These are phyloP conservation scores for Scenedesmus sp. DNA, from an alignment of 163 green algal species.

Conservation along the genomic window DNA sequence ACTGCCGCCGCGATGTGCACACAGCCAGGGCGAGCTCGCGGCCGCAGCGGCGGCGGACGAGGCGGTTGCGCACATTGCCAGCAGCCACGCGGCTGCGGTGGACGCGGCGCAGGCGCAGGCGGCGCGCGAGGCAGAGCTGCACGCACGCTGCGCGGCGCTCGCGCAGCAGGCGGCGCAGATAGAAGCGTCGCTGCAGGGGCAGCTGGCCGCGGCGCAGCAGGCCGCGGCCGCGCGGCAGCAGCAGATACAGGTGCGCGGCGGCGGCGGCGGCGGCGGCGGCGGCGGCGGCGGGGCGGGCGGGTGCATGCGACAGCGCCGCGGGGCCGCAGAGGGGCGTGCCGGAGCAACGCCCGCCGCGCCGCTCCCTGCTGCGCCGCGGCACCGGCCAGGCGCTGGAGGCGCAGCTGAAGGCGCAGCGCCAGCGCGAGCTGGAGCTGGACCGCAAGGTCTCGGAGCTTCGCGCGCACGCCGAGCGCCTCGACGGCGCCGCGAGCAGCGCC, in stretches of 20 bases:
- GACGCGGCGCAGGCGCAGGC: background rate
- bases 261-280: too few species aligned
- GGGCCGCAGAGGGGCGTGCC: too few species aligned
- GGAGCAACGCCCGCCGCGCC: background rate
- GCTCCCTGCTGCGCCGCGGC: background rate
- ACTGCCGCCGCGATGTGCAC: too few species aligned
- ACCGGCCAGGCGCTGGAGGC: slow-evolving; percentile 28
- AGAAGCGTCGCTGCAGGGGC: slow-evolving; percentile 15
- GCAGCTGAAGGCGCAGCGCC: slow-evolving; percentile 1
- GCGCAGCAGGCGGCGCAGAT: slow-evolving; percentile 24
- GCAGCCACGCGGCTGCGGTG: slow-evolving; percentile 17
- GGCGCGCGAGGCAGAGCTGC: slow-evolving; percentile 16
- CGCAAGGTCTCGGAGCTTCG: slow-evolving; percentile 26
- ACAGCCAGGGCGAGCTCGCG: background rate
- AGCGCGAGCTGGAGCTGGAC: slow-evolving; percentile 36
- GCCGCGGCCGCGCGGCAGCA: slow-evolving; percentile 17
- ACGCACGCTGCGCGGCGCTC: slow-evolving; percentile 7
- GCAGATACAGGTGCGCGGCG: slow-evolving; percentile 22
- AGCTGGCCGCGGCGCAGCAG: slow-evolving; percentile 26
- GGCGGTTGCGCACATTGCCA: slow-evolving; percentile 5
- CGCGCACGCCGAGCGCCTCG: background rate
- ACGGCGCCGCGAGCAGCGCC: slow-evolving; percentile 14
- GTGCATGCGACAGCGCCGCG: too few species aligned
- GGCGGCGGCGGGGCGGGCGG: too few species aligned
- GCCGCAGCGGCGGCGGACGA: slow-evolving; percentile 23